These are phyloP conservation scores for Pseudonitzschia multistriata DNA, from an alignment of 108 stramenopile genomes.

Conservation along the genomic window DNA sequence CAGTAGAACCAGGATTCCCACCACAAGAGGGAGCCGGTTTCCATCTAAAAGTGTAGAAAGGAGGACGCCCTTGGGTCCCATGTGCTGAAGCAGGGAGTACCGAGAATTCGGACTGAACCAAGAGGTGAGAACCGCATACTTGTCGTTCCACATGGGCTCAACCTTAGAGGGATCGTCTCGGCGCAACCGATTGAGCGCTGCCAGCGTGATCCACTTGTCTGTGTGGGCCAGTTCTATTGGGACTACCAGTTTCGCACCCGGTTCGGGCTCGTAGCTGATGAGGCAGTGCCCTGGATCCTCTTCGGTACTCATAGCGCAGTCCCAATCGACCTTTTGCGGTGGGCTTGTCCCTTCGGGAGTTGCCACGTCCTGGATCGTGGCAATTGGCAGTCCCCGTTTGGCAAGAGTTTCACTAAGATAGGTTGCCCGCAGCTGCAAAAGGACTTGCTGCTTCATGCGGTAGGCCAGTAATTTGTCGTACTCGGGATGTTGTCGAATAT, in stretches of 20 bases:
- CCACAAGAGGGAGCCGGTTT: conserved; percentile 43
- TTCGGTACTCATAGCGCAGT: conserved; percentile 73
- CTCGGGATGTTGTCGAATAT: conserved; percentile 28
- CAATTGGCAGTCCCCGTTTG: conserved; percentile 58
- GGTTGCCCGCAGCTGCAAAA: conserved; percentile 66
- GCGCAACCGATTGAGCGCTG: conserved; percentile 74
- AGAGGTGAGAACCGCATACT: conserved; percentile 61
- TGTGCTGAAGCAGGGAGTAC: conserved; percentile 65
- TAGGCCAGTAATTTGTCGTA: conserved; percentile 32
- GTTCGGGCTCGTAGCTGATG: conserved; percentile 76
- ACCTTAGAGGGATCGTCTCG: conserved; percentile 85
- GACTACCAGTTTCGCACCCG: conserved; percentile 74
- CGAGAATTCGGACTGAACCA: conserved; percentile 73
- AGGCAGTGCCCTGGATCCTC: conserved; percentile 71
- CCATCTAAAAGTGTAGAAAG: conserved; percentile 59
- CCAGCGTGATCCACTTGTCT: conserved; percentile 70
- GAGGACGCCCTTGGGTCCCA: conserved; percentile 60
- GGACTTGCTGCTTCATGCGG: conserved; percentile 66
- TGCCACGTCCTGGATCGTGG: conserved; percentile 50
- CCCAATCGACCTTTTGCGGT: conserved; percentile 81
- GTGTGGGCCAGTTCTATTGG: conserved; percentile 39
- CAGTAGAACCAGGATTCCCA: conserved; percentile 33
- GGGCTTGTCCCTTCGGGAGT: conserved; percentile 58
- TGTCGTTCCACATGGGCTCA: conserved; percentile 86
- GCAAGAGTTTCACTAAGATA: conserved; percentile 71